phyloP scores from a whole-genome alignment of 148 eudicot genomes.

The Arctostaphylos glauca region DNA sequence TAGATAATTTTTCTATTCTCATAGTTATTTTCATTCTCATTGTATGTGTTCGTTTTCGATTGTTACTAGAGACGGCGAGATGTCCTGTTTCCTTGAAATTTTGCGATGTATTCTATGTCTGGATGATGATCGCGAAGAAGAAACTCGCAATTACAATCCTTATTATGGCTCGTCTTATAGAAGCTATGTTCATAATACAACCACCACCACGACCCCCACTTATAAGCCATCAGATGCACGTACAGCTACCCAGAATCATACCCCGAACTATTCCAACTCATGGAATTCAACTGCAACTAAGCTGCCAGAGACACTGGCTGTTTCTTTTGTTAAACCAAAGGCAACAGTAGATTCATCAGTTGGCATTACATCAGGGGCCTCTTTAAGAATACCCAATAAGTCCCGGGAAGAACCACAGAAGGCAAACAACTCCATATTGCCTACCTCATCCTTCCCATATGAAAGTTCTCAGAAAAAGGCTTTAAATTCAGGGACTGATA shows the following conservation, averaged over 20 bases:
- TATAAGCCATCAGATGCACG: background rate
- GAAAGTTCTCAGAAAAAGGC: background rate
- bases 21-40: background rate
- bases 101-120: background rate
- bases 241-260: background rate
- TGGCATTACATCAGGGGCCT: too few species aligned
- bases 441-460: background rate
- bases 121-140: background rate
- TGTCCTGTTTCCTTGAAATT: background rate
- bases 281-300: background rate
- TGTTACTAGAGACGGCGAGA: background rate
- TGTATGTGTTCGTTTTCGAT: background rate
- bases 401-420: background rate
- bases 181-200: background rate
- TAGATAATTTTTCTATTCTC: background rate
- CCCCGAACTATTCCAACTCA: background rate
- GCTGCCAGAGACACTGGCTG: background rate
- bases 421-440: background rate
- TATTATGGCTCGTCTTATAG: background rate
- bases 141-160: background rate
- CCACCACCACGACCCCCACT: background rate
- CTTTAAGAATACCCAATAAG: background rate
- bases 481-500: background rate
- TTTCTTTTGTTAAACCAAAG: background rate
- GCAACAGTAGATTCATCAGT: too few species aligned